A percentile compares a stretch with the other conserved stretches of the same genome.
Conservation (phyloP, 805 yeast genomes). For the Starmerella scarabaei region DNA sequence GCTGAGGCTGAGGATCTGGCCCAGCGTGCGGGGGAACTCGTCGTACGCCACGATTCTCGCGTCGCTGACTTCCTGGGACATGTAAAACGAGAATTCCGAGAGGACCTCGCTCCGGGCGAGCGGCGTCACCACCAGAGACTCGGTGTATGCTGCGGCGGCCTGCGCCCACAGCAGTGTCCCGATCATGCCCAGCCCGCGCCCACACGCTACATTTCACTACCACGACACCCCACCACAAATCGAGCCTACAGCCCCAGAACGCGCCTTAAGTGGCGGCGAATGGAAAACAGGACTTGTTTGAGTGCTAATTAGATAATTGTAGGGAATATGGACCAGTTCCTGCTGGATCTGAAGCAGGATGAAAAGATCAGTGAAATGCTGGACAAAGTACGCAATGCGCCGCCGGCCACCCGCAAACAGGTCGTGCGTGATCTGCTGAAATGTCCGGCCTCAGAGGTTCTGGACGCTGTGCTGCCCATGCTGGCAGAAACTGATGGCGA, state of each 20-base stretch:
- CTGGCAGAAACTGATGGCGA: constrained; percentile 58
- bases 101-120: constrained; percentile 58
- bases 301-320: too few species aligned
- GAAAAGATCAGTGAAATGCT: constrained; percentile 1
- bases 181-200: neutral
- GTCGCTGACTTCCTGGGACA: constrained; percentile 7
- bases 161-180: neutral
- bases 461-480: constrained; percentile 55
- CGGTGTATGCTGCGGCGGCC: constrained; percentile 34
- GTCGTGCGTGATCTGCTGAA: constrained; percentile 45
- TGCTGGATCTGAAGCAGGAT: neutral
- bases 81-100: constrained; percentile 53
- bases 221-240: constrained; percentile 1
- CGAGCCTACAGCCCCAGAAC: too few species aligned
- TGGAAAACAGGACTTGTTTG: too few species aligned
- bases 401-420: constrained; percentile 50
- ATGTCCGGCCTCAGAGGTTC: constrained; percentile 37
- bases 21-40: constrained; percentile 64
- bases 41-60: constrained; percentile 21
- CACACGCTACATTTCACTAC: too few species aligned
- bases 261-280: neutral
- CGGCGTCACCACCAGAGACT: constrained; percentile 50
- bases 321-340: neutral
- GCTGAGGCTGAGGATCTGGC: constrained; percentile 57
- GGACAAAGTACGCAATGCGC: constrained; percentile 32